phyloP scores from a whole-genome alignment of 768 basidiomycete species.

The Suillus lakei region DNA sequence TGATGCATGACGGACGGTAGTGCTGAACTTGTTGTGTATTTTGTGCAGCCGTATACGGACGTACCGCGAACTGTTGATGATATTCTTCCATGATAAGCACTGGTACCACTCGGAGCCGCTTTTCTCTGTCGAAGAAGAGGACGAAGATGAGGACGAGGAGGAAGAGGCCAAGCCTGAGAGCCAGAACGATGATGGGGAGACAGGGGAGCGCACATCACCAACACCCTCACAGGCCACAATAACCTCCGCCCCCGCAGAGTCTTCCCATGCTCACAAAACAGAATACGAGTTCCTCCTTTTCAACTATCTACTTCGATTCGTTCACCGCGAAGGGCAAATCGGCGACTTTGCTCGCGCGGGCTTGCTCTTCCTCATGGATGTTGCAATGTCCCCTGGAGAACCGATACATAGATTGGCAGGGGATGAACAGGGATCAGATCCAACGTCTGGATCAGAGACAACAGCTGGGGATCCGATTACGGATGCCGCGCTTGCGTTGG shows the following conservation, averaged over 20 bases:
- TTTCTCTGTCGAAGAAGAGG: conserved; percentile 77
- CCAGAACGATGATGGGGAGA: conserved; percentile 9
- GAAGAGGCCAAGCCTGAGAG: conserved; percentile 37
- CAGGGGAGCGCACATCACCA: conserved; percentile 51
- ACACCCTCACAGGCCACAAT: conserved; percentile 63
- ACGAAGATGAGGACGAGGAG: conserved; percentile 64
- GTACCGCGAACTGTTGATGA: conserved; percentile 88
- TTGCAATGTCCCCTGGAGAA: conserved; percentile 87
- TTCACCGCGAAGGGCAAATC: conserved; percentile 91
- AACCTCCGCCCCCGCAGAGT: conserved; percentile 51
- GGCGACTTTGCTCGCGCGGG: conserved; percentile 95
- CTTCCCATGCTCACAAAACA: conserved; percentile 59
- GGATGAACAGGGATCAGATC: conserved; percentile 35
- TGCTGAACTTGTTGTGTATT: conserved; percentile 91
- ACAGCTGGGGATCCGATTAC: conserved; percentile 65
- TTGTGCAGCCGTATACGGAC: conserved; percentile 92
- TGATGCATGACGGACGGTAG: conserved; percentile 50
- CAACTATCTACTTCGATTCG: conserved; percentile 93
- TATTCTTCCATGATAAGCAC: conserved; percentile 96
- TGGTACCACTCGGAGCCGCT: conserved; percentile 81
- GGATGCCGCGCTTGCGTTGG: conserved; percentile 85
- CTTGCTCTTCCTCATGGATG: conserved; percentile 92
- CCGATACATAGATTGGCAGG: conserved; percentile 45
- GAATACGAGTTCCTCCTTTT: conserved; percentile 97
- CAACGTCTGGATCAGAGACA: conserved; percentile 26